phyloP scores from a whole-genome alignment of 495 filamentous ascomycete species.

The Penicillium desertorum region DNA sequence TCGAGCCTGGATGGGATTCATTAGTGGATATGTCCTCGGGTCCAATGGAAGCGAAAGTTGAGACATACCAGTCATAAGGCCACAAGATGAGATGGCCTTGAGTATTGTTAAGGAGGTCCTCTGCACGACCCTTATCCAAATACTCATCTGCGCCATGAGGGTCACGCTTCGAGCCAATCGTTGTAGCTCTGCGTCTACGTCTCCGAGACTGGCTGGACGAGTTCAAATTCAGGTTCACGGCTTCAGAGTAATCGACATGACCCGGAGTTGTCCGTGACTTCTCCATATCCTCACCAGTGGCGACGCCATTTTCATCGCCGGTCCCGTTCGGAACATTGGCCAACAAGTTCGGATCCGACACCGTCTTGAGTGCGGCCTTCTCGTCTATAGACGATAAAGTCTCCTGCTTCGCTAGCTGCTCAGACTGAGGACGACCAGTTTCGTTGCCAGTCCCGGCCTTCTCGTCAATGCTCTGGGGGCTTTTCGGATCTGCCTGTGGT shows the following conservation, averaged over 20 bases:
- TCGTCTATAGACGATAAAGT: conserved; percentile 39
- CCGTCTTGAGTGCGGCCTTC: conserved; percentile 40
- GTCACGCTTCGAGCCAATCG: conserved; percentile 69
- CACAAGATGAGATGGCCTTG: conserved; percentile 90
- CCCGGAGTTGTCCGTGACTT: conserved; percentile 36
- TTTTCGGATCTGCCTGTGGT: conserved; percentile 22
- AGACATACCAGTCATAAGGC: conserved; percentile 81
- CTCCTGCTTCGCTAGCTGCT: conserved; percentile 29
- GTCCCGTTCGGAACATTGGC: conserved; percentile 21
- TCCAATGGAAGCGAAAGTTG: not conserved
- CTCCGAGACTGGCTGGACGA: conserved; percentile 43
- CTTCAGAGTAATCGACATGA: conserved; percentile 51
- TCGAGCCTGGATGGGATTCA: conserved; percentile 53
- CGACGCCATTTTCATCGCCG: conserved; percentile 23
- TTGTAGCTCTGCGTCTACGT: conserved; percentile 70
- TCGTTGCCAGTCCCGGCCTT: conserved; percentile 23
- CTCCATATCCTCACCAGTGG: conserved; percentile 33
- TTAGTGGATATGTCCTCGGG: conserved; percentile 6
- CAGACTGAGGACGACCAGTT: conserved; percentile 26
- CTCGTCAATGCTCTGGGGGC: conserved; percentile 29
- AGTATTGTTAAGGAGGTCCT: conserved; percentile 74
- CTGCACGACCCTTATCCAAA: conserved; percentile 68
- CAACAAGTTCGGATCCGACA: conserved; percentile 26
- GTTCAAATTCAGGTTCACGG: conserved; percentile 49
- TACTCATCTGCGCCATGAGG: conserved; percentile 72